These are phyloP conservation scores for Pestalotiopsis sp. DNA, from an alignment of 2,329 filamentous ascomycete genomes.

Conservation along the genomic window DNA sequence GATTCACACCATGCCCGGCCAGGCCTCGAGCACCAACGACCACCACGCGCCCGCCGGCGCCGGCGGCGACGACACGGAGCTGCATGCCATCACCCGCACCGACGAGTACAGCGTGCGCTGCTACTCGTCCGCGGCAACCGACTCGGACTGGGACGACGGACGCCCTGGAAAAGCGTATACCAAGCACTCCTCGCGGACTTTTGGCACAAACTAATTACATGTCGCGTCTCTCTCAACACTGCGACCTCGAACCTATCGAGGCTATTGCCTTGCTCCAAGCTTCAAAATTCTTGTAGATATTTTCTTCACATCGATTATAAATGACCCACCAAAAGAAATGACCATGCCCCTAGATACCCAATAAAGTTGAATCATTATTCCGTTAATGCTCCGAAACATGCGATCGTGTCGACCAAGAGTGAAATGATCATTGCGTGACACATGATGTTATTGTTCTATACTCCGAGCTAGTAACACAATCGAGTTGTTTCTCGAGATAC, in stretches of 20 bases:
- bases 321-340: not conserved
- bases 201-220: not conserved
- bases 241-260: not conserved
- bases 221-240: not conserved
- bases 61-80: constrained; percentile 1
- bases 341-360: not conserved
- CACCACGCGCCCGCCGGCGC: not conserved
- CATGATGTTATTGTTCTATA: not conserved
- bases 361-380: not conserved
- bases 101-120: constrained; percentile 8
- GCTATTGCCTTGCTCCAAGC: not conserved
- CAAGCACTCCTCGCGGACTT: not conserved
- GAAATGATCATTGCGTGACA: not conserved
- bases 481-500: too few species aligned
- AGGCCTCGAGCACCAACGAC: not conserved
- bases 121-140: not conserved
- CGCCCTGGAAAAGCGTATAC: not conserved
- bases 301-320: not conserved
- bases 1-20: constrained; percentile 3
- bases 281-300: not conserved
- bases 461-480: too few species aligned
- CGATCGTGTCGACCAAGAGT: not conserved
- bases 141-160: constrained; percentile 1
- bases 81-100: constrained; percentile 4
- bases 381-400: not conserved